Base-by-base conservation (phyloP, 108 stramenopile genomes). In the Cyclotella choctawhatcheeana region DNA sequence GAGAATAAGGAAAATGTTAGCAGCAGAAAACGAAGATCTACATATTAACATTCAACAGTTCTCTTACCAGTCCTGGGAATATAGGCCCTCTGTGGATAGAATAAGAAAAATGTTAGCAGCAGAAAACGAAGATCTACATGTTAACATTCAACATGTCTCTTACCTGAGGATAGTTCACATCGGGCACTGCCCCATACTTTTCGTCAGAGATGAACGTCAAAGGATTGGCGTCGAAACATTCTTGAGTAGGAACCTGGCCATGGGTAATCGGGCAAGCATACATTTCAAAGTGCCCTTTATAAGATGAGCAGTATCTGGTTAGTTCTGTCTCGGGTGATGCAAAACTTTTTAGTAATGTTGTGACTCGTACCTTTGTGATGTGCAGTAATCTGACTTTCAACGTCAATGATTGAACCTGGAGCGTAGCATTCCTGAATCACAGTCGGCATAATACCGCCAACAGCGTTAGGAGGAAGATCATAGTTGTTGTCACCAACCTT, bases 21-120 rank as follows among this genome's bases (percentile, higher is more conserved):
- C 17, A 40, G 22, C 21, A 14, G 1, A 56, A 31, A 12, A 56
- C 27, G 5, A 27, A 3, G 13, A 27, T 2, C 1, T 1, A n/a
- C 4, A 30, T 14, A 56, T 13, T 10, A 56, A 31, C 12, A 56
- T 31, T 30, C 29, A 60, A 16, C 5, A 43, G 21, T 3, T 24
- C 37, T 27, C 59, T 44, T 43, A 60, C 59, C 73, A 17, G 54
- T 59, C 21, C 68, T 62, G 3, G 83, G 74, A 58, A 87, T 74
- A 40, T 91, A 91, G 0, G 82, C 86, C 2, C 90, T 79, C 25
- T 74, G n/a, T n/a, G n/a, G n/a, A n/a, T n/a, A n/a, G n/a, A n/a
- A n/a, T n/a, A n/a, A n/a, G n/a, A n/a, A n/a, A n/a, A n/a, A n/a
- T n/a, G n/a, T n/a, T n/a, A n/a, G n/a, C n/a, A n/a, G n/a, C n/a